Percentiles rank a stretch among this genome's conserved stretches.
phyloP scores from a whole-genome alignment of 148 eudicot species.

The Amaranthus hypochondriacus region DNA sequence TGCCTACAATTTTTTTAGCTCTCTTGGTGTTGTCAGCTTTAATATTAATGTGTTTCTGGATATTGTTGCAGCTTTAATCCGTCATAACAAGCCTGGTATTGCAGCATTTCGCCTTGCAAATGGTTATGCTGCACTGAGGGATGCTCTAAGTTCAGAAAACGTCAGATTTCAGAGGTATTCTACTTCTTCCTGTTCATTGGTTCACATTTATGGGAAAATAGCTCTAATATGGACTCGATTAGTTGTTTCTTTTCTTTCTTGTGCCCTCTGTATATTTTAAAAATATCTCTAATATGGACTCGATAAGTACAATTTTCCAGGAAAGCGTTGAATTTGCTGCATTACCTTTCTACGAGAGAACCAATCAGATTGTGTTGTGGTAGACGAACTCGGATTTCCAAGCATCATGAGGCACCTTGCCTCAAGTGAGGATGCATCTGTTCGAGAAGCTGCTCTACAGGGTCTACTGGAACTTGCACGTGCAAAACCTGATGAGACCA shows the following conservation, averaged over 20 bases:
- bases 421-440: slow-evolving; percentile 62
- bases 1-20: background rate
- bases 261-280: too few relatives aligned
- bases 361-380: slow-evolving; percentile 43
- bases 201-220: background rate
- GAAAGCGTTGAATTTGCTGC: slow-evolving; percentile 91
- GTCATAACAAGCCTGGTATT: slow-evolving; percentile 82
- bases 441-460: slow-evolving; percentile 79
- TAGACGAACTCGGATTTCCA: slow-evolving; percentile 72
- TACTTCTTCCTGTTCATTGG: background rate
- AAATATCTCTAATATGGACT: background rate
- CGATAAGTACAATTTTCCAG: slow-evolving; percentile 35
- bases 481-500: slow-evolving; percentile 27
- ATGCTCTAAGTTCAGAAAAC: slow-evolving; percentile 73
- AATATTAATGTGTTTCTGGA: background rate
- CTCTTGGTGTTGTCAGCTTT: slow-evolving; percentile 10
- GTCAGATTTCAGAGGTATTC: slow-evolving; percentile 77
- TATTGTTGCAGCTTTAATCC: slow-evolving; percentile 62
- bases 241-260: too few relatives aligned
- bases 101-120: slow-evolving; percentile 88
- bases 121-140: slow-evolving; percentile 81
- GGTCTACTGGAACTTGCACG: slow-evolving; percentile 67
- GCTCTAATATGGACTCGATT: too few relatives aligned
- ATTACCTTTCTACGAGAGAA: slow-evolving; percentile 73
- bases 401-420: slow-evolving; percentile 75